Evolutionary conservation across 768 basidiomycete genomes (phyloP).

Genomic region (Mycena venus): DNA sequence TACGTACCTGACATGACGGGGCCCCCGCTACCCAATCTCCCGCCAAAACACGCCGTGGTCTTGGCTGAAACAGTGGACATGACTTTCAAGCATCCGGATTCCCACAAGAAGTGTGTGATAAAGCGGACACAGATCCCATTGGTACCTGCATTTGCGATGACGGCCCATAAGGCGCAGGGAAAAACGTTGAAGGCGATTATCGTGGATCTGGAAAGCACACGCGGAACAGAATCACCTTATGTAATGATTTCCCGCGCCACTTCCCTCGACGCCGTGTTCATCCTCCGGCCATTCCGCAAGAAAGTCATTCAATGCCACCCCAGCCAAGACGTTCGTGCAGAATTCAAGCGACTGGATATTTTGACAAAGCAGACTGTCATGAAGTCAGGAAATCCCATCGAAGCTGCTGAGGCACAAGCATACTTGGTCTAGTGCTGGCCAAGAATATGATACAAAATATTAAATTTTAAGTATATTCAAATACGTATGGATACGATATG

Average conservation of each 20-base stretch:
- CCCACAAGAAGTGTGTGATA: not conserved
- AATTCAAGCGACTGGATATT: slow-evolving; percentile 9
- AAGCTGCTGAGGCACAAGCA: not conserved
- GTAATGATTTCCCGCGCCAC: slow-evolving; percentile 2
- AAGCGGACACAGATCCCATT: not conserved
- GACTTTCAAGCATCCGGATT: slow-evolving; percentile 9
- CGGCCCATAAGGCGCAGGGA: slow-evolving; percentile 12
- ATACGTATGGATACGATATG: no score
- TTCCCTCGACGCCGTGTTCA: not conserved
- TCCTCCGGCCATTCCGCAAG: not conserved
- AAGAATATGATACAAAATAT: no score
- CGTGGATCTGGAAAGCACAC: no score
- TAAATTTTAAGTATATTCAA: no score
- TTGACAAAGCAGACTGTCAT: slow-evolving; percentile 1
- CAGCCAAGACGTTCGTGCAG: slow-evolving; percentile 5
- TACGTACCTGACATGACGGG: slow-evolving; percentile 18
- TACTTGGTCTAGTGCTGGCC: no score
- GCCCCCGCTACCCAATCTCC: not conserved
- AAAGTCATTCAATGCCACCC: slow-evolving; percentile 10
- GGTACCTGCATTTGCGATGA: slow-evolving; percentile 11
- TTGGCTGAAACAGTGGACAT: not conserved
- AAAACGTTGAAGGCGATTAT: slow-evolving; percentile 3
- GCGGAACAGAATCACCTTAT: slow-evolving; percentile 3
- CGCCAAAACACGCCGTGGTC: not conserved
- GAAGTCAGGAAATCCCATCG: not conserved